Conservation (phyloP, 345 rosid species). For the Zanthoxylum bungeanum region DNA sequence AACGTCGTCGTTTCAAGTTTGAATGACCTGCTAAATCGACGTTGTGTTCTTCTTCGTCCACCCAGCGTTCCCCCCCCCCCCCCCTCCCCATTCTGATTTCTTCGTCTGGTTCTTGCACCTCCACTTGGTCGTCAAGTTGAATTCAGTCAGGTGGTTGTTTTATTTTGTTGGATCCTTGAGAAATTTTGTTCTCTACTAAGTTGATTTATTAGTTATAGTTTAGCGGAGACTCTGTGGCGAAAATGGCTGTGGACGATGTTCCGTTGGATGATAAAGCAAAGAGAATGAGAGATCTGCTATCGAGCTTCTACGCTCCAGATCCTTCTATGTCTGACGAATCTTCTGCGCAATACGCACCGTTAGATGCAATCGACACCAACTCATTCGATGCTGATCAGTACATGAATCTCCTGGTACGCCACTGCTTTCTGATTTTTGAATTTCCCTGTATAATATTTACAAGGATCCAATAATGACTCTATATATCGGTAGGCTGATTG, state of each 20-base stretch:
- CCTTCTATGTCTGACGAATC: conserved; percentile 51
- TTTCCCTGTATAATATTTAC: background rate
- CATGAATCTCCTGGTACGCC: conserved; percentile 84
- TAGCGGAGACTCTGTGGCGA: conserved; percentile 1
- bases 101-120: background rate
- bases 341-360: conserved; percentile 43
- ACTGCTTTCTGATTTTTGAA: background rate
- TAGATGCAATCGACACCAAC: conserved; percentile 74
- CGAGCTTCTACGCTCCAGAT: conserved; percentile 96
- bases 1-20: too few relatives aligned
- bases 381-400: conserved; percentile 89
- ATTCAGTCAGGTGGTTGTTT: background rate
- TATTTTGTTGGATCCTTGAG: background rate
- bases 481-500: background rate
- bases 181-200: too few relatives aligned
- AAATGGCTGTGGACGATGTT: conserved; percentile 62
- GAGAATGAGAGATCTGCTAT: conserved; percentile 97
- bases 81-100: too few relatives aligned
- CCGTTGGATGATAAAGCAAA: conserved; percentile 97
- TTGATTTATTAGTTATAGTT: background rate
- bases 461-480: background rate
- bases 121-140: background rate
- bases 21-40: too few relatives aligned
- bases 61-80: too few relatives aligned
- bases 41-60: too few relatives aligned